These are phyloP conservation scores for Nigrograna mackinnonii DNA, from an alignment of 2,329 filamentous ascomycete genomes.

Conservation along the genomic window DNA sequence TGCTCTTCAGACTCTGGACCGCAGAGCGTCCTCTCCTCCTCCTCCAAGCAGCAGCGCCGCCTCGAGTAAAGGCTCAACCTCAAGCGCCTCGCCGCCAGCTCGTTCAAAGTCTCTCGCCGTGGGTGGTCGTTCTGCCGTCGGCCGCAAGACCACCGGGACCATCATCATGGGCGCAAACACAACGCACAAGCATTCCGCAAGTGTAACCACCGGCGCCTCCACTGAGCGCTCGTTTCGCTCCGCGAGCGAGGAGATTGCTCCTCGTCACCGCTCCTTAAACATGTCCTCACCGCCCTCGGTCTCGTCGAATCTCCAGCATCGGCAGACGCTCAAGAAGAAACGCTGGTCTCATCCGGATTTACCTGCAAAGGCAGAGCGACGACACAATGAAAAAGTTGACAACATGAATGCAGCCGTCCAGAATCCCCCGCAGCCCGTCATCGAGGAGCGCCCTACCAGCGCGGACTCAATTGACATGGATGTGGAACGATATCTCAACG, in stretches of 20 bases:
- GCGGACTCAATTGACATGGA: conserved; percentile 87
- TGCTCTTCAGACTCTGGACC: conserved; percentile 37
- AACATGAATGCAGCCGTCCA: conserved; percentile 29
- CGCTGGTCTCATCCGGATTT: conserved; percentile 45
- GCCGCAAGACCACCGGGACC: conserved; percentile 24
- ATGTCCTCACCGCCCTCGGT: conserved; percentile 20
- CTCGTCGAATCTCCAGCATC: conserved; percentile 32
- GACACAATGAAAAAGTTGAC: conserved; percentile 36
- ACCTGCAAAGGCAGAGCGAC: conserved; percentile 40
- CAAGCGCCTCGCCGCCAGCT: conserved; percentile 20
- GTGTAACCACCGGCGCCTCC: conserved; percentile 20
- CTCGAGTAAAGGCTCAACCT: conserved; percentile 21
- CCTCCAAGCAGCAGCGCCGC: conserved; percentile 21
- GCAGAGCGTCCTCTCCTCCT: conserved; percentile 18
- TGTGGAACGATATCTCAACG: conserved; percentile 81
- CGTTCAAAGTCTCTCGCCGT: conserved; percentile 33
- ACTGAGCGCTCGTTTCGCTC: conserved; percentile 26
- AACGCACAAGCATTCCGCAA: conserved; percentile 28
- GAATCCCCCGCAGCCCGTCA: conserved; percentile 49
- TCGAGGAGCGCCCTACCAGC: conserved; percentile 75
- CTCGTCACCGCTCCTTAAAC: conserved; percentile 31
- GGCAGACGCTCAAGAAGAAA: conserved; percentile 37
- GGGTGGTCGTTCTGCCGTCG: conserved; percentile 33
- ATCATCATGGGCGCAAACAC: conserved; percentile 23
- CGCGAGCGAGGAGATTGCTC: conserved; percentile 31